A percentile compares a stretch with the other conserved stretches of the same genome.
These are phyloP conservation scores for Colletotrichum sp. DNA, from an alignment of 2,329 filamentous ascomycete genomes.

Conservation along the genomic window DNA sequence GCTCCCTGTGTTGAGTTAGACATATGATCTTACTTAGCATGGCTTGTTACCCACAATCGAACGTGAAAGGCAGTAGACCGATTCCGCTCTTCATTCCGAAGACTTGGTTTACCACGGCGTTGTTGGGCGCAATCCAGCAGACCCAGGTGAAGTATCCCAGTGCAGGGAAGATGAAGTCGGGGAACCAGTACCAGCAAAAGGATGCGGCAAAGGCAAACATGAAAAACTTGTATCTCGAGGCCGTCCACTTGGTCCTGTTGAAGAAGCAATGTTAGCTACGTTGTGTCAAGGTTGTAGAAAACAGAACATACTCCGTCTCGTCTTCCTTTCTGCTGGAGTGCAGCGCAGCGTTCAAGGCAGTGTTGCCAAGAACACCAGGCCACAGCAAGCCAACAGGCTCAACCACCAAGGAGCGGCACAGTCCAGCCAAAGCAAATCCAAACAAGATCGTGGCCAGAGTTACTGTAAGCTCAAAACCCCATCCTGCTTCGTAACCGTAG, in stretches of 20 bases:
- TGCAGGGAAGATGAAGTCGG: slow-evolving; percentile 50
- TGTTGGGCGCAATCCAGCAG: slow-evolving; percentile 65
- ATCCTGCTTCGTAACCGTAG: slow-evolving; percentile 47
- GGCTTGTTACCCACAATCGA: slow-evolving; percentile 45
- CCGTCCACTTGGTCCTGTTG: slow-evolving; percentile 32
- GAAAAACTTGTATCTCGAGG: slow-evolving; percentile 37
- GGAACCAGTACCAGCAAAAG: slow-evolving; percentile 56
- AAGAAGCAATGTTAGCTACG: too few species aligned
- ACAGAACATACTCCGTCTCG: background rate
- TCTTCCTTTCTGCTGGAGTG: slow-evolving; percentile 41
- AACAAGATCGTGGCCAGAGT: slow-evolving; percentile 46
- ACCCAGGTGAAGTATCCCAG: slow-evolving; percentile 58
- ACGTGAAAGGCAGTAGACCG: slow-evolving; percentile 65
- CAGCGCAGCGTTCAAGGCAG: slow-evolving; percentile 45
- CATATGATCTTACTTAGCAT: too few species aligned
- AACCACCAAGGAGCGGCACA: slow-evolving; percentile 47
- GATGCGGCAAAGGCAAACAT: slow-evolving; percentile 35
- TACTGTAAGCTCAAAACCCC: slow-evolving; percentile 48
- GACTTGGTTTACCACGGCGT: slow-evolving; percentile 62
- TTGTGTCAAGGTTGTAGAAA: too few species aligned
- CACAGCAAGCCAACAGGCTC: slow-evolving; percentile 55
- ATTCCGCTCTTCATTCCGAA: slow-evolving; percentile 64
- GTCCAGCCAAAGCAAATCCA: slow-evolving; percentile 54
- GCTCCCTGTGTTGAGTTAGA: background rate
- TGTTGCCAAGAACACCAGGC: slow-evolving; percentile 56